Evolutionary conservation across 202 grass and related monocot genomes (phyloP).

Genomic region (Carex arenaria): DNA sequence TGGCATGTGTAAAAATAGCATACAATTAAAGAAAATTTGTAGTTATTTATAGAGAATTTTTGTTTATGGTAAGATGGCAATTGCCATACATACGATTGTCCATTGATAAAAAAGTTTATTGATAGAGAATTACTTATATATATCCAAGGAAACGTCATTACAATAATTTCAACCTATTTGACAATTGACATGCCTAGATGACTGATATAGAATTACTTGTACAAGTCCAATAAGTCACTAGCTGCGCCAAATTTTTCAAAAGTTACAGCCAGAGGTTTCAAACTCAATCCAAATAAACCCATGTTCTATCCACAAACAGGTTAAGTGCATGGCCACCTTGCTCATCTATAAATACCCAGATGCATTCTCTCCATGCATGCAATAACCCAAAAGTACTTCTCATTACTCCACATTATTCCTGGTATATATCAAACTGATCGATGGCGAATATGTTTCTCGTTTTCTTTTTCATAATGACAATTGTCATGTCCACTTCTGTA

Average conservation of each 20-base stretch:
- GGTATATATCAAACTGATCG: neutral
- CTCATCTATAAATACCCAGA: constrained; percentile 7
- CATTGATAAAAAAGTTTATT: too few relatives aligned
- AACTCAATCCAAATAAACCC: constrained; percentile 3
- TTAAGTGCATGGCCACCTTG: neutral
- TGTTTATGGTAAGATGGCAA: too few relatives aligned
- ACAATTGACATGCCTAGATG: neutral
- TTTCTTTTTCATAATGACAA: neutral
- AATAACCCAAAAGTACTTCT: neutral
- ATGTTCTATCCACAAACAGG: neutral
- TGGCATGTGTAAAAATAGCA: neutral
- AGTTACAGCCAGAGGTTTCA: neutral
- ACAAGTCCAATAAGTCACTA: neutral
- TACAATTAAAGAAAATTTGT: neutral
- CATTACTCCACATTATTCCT: neutral
- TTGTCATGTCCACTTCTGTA: neutral
- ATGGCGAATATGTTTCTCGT: neutral
- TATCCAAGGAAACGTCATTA: neutral
- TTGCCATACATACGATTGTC: too few relatives aligned
- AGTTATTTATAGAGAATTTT: neutral
- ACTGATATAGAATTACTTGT: constrained; percentile 5
- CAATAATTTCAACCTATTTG: neutral
- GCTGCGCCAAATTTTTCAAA: constrained; percentile 15
- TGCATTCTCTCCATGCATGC: neutral
- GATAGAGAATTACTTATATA: neutral